Evolutionary conservation across 306 rosid genomes (phyloP).

Genomic region (Vigna angularis): DNA sequence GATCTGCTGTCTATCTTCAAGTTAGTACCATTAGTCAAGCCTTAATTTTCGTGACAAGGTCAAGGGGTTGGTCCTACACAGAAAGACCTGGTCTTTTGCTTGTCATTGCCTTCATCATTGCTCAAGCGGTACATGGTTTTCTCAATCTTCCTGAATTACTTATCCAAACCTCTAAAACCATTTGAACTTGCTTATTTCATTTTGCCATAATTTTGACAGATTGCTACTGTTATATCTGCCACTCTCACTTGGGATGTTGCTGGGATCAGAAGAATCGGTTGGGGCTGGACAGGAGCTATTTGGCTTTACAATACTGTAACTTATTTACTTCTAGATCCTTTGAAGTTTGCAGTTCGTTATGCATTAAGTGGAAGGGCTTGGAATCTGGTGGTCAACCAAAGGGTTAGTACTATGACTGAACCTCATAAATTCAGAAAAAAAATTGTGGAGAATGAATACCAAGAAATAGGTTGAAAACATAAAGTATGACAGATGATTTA

Average conservation of each 20-base stretch:
- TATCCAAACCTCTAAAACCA: slow-evolving; percentile 5
- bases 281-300: slow-evolving; percentile 76
- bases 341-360: slow-evolving; percentile 75
- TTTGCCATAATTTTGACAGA: slow-evolving; percentile 42
- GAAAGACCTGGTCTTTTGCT: slow-evolving; percentile 79
- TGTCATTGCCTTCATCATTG: slow-evolving; percentile 61
- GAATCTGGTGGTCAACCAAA: slow-evolving; percentile 68
- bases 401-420: slow-evolving; percentile 54
- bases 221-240: slow-evolving; percentile 79
- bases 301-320: slow-evolving; percentile 65
- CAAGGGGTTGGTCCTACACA: slow-evolving; percentile 72
- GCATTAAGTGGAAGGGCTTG: slow-evolving; percentile 76
- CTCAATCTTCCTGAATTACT: not conserved
- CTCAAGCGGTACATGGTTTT: slow-evolving; percentile 64
- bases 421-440: not conserved
- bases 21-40: slow-evolving; percentile 81
- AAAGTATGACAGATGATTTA: not conserved
- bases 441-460: not conserved
- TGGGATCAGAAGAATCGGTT: slow-evolving; percentile 61
- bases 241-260: slow-evolving; percentile 48
- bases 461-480: not conserved
- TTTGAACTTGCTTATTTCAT: slow-evolving; percentile 21
- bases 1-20: slow-evolving; percentile 78
- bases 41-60: slow-evolving; percentile 74
- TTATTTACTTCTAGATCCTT: slow-evolving; percentile 70